Base-by-base conservation (phyloP, 768 basidiomycete species). In the Pleurotus eryngii region DNA sequence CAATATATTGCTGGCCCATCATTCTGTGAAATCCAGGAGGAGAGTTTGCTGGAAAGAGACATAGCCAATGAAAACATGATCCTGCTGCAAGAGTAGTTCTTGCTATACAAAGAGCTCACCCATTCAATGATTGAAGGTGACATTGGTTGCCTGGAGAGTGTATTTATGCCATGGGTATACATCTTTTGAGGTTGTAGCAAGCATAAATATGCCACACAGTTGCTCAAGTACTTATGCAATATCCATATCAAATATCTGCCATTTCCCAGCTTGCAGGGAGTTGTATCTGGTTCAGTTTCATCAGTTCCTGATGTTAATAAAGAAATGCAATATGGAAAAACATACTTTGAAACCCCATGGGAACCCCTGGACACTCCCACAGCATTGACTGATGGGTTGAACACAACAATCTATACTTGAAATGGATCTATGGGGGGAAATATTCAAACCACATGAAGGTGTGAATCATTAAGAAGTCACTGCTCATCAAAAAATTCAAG, bases 381-480 rank as follows among this genome's bases (percentile, higher is more conserved):
- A 69, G 64, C 0, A 62, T 76, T 2, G 77, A 79, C 49, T 79
- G 76, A 76, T 50, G 70, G 6, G 62, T 75, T 1, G 76, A 81
- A 57, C 63, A 72, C 2, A 72, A 77, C 27, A 79, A 80, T 56
- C 66, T 78, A 1, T 76, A 70, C n/a, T 76, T 67, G 4, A 80
- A 78, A 64, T 56, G 64, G 0, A 70, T 72, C 1, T 70, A 76
- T 59, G 69, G 69, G 1, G 74, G 74, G 0, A 65, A 67, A 6
- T 67, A 61, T 3, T 72, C 72, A 2, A 78, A 76, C 56, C 64
- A 65, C 24, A 72, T 65, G 2, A 66, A 69, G 38, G 45, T 63
- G 5, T 58, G 64, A 0, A 72, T 79, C 9, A 56, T 74, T 3
- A 57, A 64, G 9, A 70, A 75, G 47, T 77, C 74, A 1, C 55